These are phyloP conservation scores for Sergeia podlipaevii DNA, from an alignment of 208 protist genomes.

Conservation along the genomic window DNA sequence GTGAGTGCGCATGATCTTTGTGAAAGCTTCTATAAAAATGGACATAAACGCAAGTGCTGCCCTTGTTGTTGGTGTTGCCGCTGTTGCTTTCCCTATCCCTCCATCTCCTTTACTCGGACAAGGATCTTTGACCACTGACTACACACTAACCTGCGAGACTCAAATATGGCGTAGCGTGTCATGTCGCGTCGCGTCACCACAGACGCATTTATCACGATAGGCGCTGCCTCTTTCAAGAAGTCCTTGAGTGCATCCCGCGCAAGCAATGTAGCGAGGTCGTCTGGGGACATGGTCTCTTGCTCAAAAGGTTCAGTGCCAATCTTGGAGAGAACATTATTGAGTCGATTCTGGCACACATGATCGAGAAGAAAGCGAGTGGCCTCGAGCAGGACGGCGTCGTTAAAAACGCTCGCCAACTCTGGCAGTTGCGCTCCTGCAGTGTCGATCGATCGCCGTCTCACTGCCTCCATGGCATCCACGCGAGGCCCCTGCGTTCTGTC, in stretches of 20 bases:
- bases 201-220: slow-evolving; percentile 49
- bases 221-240: slow-evolving; percentile 74
- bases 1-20: too few relatives aligned
- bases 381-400: slow-evolving; percentile 33
- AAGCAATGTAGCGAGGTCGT: slow-evolving; percentile 62
- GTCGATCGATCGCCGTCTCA: slow-evolving; percentile 44
- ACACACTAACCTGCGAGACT: slow-evolving; percentile 52
- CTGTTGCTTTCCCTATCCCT: neutral
- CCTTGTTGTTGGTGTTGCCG: too few relatives aligned
- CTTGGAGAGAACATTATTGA: slow-evolving; percentile 81
- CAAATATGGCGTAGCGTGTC: slow-evolving; percentile 56
- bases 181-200: slow-evolving; percentile 64
- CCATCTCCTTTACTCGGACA: slow-evolving; percentile 14
- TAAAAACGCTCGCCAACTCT: slow-evolving; percentile 58
- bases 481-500: slow-evolving; percentile 66
- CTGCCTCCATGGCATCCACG: slow-evolving; percentile 63
- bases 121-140: slow-evolving; percentile 54
- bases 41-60: too few relatives aligned
- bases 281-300: slow-evolving; percentile 44
- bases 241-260: slow-evolving; percentile 80
- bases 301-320: slow-evolving; percentile 79
- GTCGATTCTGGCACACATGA: slow-evolving; percentile 79
- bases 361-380: slow-evolving; percentile 42
- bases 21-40: too few relatives aligned
- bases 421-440: slow-evolving; percentile 67